Conservation (phyloP, 1,139 yeast species). For the Kodamaea sp. region DNA sequence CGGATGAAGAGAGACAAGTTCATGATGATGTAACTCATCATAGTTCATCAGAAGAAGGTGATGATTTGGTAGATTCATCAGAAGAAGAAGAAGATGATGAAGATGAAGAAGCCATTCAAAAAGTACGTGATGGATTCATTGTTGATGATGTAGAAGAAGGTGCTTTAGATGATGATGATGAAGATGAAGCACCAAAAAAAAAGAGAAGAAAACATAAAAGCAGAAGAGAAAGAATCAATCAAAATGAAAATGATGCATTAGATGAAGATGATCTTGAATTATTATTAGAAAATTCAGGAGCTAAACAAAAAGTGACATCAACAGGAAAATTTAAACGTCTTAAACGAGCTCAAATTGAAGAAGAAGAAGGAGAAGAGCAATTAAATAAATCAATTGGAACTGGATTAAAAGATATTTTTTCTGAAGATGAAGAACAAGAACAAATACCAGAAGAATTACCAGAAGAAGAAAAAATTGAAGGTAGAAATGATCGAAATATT, state of each 20-base stretch:
- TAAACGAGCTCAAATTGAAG: slow-evolving; percentile 58
- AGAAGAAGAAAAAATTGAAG: slow-evolving; percentile 31
- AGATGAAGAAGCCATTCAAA: slow-evolving; percentile 69
- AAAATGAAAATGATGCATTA: slow-evolving; percentile 62
- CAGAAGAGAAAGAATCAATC: slow-evolving; percentile 24
- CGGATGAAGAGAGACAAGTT: slow-evolving; percentile 37
- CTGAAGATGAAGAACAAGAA: slow-evolving; percentile 70
- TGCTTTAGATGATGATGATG: slow-evolving; percentile 49
- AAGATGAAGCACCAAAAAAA: slow-evolving; percentile 28
- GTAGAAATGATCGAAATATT: slow-evolving; percentile 37
- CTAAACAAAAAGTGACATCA: slow-evolving; percentile 29
- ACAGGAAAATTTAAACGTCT: slow-evolving; percentile 68
- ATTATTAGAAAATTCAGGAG: slow-evolving; percentile 86
- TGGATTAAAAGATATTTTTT: slow-evolving; percentile 74
- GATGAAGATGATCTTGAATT: slow-evolving; percentile 95
- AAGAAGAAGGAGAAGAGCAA: slow-evolving; percentile 20
- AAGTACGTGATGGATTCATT: slow-evolving; percentile 87
- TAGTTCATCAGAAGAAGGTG: slow-evolving; percentile 35
- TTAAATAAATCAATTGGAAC: slow-evolving; percentile 11
- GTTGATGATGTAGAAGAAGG: slow-evolving; percentile 83
- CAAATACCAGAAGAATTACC: slow-evolving; percentile 35
- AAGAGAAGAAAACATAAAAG: slow-evolving; percentile 40
- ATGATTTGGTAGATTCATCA: slow-evolving; percentile 60
- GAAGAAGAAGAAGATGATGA: slow-evolving; percentile 75
- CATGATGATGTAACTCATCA: slow-evolving; percentile 29